These are phyloP conservation scores for Aspergillus vadensis DNA, from an alignment of 2,329 filamentous ascomycete genomes.

Conservation along the genomic window DNA sequence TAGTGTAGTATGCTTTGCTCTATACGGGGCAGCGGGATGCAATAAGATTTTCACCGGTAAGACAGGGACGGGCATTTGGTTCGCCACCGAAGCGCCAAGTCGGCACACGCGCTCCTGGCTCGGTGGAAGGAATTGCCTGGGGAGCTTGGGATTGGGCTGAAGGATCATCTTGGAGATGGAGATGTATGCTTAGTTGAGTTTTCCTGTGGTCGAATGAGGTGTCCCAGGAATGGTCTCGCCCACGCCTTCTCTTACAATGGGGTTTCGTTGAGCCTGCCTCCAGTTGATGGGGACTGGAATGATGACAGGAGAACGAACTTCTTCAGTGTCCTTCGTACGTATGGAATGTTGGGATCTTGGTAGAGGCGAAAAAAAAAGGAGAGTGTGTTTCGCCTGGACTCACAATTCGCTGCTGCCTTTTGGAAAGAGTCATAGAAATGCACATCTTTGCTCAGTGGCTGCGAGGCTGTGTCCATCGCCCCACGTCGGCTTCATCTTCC, in stretches of 20 bases:
- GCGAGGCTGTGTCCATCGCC: background rate
- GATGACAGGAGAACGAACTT: background rate
- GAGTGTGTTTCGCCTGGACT: background rate
- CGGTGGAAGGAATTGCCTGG: background rate
- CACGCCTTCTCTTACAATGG: background rate
- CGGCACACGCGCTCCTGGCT: background rate
- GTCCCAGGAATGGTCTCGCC: background rate
- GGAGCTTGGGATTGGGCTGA: background rate
- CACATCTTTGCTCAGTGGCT: background rate
- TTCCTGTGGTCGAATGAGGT: background rate
- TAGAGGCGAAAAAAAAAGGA: background rate
- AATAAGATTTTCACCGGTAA: background rate
- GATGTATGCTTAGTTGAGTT: background rate
- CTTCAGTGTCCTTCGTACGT: background rate
- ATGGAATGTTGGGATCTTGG: background rate
- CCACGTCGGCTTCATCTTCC: background rate
- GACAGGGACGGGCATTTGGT: background rate
- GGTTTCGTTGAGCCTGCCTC: background rate
- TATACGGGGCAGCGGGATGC: background rate
- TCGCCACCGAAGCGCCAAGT: slow-evolving; percentile 11
- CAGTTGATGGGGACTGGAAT: background rate
- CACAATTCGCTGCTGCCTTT: background rate
- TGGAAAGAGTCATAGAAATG: background rate
- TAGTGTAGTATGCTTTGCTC: no score
- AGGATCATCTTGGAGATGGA: background rate